These are phyloP conservation scores for Colletotrichum brevisporum DNA, from an alignment of 2,329 filamentous ascomycete species.

Conservation along the genomic window DNA sequence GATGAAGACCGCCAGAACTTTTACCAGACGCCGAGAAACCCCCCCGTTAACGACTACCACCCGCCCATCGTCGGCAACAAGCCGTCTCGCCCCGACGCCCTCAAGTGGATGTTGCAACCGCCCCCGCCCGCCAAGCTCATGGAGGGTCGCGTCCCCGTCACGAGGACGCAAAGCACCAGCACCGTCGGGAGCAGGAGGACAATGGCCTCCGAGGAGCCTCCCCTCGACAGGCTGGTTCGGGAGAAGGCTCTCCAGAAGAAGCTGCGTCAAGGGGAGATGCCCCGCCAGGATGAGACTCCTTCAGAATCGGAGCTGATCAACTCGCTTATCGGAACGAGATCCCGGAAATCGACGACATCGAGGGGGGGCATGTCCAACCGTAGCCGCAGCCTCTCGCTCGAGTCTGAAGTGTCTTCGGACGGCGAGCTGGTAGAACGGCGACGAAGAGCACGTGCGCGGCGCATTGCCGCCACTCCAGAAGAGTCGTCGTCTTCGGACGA, in stretches of 20 bases:
- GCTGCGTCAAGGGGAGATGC: conserved; percentile 55
- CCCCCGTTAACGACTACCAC: conserved; percentile 88
- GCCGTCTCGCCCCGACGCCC: conserved; percentile 77
- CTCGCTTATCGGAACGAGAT: conserved; percentile 51
- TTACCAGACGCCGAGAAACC: conserved; percentile 73
- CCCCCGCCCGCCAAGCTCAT: conserved; percentile 92
- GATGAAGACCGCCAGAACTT: conserved; percentile 69
- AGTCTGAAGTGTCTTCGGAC: conserved; percentile 48
- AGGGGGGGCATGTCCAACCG: conserved; percentile 47
- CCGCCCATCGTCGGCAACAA: conserved; percentile 86
- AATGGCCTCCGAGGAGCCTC: conserved; percentile 56
- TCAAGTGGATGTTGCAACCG: conserved; percentile 93
- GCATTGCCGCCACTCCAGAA: conserved; percentile 43
- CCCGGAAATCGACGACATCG: conserved; percentile 37
- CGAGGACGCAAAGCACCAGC: conserved; percentile 71
- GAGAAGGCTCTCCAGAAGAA: conserved; percentile 63
- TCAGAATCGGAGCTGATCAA: conserved; percentile 62
- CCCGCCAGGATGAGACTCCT: conserved; percentile 46
- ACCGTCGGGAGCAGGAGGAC: conserved; percentile 65
- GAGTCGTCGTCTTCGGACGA: conserved; percentile 50
- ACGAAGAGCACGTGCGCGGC: conserved; percentile 25
- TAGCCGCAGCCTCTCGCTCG: conserved; percentile 56
- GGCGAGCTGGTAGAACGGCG: conserved; percentile 40
- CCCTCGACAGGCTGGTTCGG: conserved; percentile 59
- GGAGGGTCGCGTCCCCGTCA: conserved; percentile 85